A percentile compares a stretch with the other conserved stretches of the same genome.
Evolutionary conservation across 2,329 filamentous ascomycete species (phyloP).

Genomic region (Sporothrix euskadiensis): DNA sequence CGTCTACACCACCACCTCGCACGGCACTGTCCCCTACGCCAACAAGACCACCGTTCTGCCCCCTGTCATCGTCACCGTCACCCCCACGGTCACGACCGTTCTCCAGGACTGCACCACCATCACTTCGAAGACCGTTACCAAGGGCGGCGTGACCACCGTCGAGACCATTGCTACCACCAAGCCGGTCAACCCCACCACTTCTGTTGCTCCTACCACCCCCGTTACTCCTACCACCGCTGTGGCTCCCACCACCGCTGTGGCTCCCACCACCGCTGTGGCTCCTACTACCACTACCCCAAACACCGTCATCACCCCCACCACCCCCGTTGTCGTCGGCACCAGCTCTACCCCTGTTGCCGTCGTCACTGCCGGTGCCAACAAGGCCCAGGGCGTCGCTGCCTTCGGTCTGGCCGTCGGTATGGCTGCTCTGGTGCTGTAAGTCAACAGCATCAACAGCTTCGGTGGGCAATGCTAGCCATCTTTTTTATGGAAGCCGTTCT

Average conservation of each 20-base stretch:
- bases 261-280: background rate
- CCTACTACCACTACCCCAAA: background rate
- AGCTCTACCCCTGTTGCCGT: background rate
- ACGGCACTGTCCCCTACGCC: constrained; percentile 14
- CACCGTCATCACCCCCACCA: background rate
- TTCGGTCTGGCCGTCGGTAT: constrained; percentile 32
- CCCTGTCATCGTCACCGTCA: constrained; percentile 18
- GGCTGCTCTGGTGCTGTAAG: constrained; percentile 32
- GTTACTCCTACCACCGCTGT: background rate
- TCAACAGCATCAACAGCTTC: background rate
- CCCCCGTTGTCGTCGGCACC: constrained; percentile 5
- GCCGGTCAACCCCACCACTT: constrained; percentile 1
- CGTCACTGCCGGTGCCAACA: constrained; percentile 31
- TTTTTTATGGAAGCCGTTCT: background rate
- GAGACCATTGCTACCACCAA: constrained; percentile 21
- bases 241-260: background rate
- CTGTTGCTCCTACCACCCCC: background rate
- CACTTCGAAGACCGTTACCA: background rate
- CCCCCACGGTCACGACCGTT: constrained; percentile 21
- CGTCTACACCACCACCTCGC: constrained; percentile 14
- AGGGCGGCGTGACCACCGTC: background rate
- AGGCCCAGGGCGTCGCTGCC: constrained; percentile 27
- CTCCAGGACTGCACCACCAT: constrained; percentile 25
- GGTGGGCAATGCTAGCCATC: background rate
- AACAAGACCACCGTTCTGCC: constrained; percentile 16